Percentiles rank a stretch among this genome's conserved stretches.
Evolutionary conservation across 257 asterid species (phyloP).

Genomic region (Nemophila menziesii): DNA sequence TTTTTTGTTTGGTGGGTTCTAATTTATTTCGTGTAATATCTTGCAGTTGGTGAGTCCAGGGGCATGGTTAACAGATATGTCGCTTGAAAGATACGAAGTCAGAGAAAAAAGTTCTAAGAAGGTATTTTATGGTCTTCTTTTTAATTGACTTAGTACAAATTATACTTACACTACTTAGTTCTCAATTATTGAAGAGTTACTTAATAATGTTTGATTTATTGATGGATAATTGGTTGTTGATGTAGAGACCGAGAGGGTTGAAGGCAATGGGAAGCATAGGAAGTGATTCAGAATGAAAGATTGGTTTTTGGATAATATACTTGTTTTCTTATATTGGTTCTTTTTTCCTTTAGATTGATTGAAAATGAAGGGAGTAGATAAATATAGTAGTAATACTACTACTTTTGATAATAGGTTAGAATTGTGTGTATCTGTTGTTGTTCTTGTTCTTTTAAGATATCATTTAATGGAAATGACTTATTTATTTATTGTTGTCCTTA

Average conservation of each 20-base stretch:
- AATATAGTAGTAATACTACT: too few relatives aligned
- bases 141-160: neutral
- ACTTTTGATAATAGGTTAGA: neutral
- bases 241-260: constrained; percentile 33
- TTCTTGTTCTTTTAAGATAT: neutral
- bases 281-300: constrained; percentile 28
- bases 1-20: neutral
- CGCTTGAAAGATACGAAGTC: constrained; percentile 42
- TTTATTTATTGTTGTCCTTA: neutral
- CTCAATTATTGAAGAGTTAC: neutral
- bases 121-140: constrained; percentile 8
- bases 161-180: neutral
- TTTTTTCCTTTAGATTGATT: neutral
- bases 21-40: too few relatives aligned
- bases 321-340: neutral
- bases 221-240: neutral
- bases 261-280: constrained; percentile 33
- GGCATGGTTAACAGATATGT: constrained; percentile 36
- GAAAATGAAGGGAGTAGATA: neutral
- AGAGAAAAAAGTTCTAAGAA: constrained; percentile 40
- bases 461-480: neutral
- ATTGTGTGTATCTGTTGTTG: neutral
- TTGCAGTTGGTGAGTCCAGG: constrained; percentile 42
- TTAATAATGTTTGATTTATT: neutral
- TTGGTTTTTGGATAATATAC: neutral